Conservation (phyloP, 1,139 yeast genomes). For the Blastobotrys raffinosifermentans region DNA sequence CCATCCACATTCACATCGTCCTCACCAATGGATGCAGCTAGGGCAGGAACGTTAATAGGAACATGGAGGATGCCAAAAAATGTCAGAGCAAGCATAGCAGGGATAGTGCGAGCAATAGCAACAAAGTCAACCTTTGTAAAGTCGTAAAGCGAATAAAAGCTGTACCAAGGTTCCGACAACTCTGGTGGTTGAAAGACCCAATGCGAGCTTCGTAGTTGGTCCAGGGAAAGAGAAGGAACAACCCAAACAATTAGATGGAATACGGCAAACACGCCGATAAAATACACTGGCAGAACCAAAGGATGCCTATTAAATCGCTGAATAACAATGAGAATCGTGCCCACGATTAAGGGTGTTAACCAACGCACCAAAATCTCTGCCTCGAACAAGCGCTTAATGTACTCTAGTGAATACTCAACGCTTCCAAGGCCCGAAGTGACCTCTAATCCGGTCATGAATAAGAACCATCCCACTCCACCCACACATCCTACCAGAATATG, state of each 20-base stretch:
- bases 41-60: slow-evolving; percentile 95
- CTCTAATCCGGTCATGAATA: slow-evolving; percentile 84
- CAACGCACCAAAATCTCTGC: slow-evolving; percentile 53
- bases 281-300: slow-evolving; percentile 72
- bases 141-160: slow-evolving; percentile 68
- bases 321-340: slow-evolving; percentile 48
- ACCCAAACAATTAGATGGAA: slow-evolving; percentile 65
- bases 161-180: slow-evolving; percentile 79
- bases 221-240: slow-evolving; percentile 61
- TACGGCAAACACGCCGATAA: slow-evolving; percentile 59
- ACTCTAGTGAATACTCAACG: slow-evolving; percentile 54
- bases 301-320: slow-evolving; percentile 64
- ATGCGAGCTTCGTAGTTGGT: slow-evolving; percentile 60
- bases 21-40: slow-evolving; percentile 85
- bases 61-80: slow-evolving; percentile 94
- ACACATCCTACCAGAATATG: slow-evolving; percentile 95
- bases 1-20: slow-evolving; percentile 79
- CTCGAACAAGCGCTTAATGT: slow-evolving; percentile 45
- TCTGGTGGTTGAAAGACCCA: slow-evolving; percentile 74
- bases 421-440: slow-evolving; percentile 75
- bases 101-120: slow-evolving; percentile 62
- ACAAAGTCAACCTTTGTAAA: slow-evolving; percentile 68
- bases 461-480: slow-evolving; percentile 96
- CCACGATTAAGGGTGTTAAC: slow-evolving; percentile 62
- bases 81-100: slow-evolving; percentile 92